These are phyloP conservation scores for Solanum appendiculatum DNA, from an alignment of 257 asterid species.

Conservation along the genomic window DNA sequence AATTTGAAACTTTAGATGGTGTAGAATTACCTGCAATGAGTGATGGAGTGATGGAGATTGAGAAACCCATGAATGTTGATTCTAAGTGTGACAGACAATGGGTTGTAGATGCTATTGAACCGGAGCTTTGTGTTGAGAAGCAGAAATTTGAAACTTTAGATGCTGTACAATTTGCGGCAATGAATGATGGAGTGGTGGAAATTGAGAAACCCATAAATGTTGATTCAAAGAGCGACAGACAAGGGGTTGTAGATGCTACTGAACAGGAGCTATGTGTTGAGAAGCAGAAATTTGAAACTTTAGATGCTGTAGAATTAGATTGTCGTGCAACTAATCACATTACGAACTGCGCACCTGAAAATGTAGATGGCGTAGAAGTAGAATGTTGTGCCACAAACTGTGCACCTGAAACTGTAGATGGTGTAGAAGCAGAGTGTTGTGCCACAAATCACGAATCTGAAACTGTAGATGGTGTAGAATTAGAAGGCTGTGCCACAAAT, in stretches of 20 bases:
- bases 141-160: slow-evolving; percentile 15
- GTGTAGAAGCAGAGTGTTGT: slow-evolving; percentile 7
- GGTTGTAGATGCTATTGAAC: slow-evolving; percentile 12
- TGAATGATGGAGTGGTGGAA: neutral
- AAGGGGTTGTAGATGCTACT: neutral
- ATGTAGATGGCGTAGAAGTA: slow-evolving; percentile 7
- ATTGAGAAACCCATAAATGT: neutral
- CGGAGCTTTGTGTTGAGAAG: slow-evolving; percentile 7
- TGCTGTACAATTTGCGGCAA: neutral
- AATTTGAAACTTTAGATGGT: slow-evolving; percentile 3
- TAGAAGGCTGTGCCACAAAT: slow-evolving; percentile 5
- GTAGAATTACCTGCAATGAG: slow-evolving; percentile 4
- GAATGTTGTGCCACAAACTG: slow-evolving; percentile 1
- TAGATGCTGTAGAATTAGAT: slow-evolving; percentile 5
- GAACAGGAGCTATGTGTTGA: neutral
- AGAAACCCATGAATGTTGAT: slow-evolving; percentile 15
- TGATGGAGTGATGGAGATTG: slow-evolving; percentile 26
- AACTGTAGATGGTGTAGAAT: slow-evolving; percentile 8
- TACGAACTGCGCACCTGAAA: neutral
- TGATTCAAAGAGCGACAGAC: neutral
- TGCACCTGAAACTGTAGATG: slow-evolving; percentile 5
- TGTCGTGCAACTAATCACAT: neutral
- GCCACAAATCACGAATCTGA: slow-evolving; percentile 3
- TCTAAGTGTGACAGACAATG: slow-evolving; percentile 18
- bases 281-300: neutral